phyloP scores from a whole-genome alignment of 176 grass and related monocot species.

The Aegilops bicornis region DNA sequence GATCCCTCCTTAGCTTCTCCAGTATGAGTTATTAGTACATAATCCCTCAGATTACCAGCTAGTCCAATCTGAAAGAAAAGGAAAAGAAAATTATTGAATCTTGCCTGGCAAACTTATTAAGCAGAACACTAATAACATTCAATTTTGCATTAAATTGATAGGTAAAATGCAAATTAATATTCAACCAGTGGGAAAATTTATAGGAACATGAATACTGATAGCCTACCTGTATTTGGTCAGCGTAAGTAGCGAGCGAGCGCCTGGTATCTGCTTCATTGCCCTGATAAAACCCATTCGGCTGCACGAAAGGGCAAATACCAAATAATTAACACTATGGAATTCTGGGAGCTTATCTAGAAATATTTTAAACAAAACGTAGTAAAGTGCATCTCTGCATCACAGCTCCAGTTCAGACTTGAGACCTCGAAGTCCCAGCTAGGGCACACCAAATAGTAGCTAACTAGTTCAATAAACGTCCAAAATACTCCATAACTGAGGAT shows the following conservation, averaged over 20 bases:
- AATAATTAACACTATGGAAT: slow-evolving; percentile 10
- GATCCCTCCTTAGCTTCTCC: slow-evolving; percentile 80
- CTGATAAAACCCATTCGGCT: slow-evolving; percentile 93
- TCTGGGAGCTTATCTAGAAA: neutral
- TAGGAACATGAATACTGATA: slow-evolving; percentile 35
- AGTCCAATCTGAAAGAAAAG: slow-evolving; percentile 68
- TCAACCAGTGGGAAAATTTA: neutral
- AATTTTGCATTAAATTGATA: slow-evolving; percentile 12
- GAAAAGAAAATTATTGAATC: neutral
- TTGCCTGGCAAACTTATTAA: neutral
- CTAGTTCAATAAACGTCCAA: neutral
- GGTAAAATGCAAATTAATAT: neutral
- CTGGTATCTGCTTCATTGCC: slow-evolving; percentile 72
- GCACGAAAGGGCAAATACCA: slow-evolving; percentile 31
- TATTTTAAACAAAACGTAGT: neutral
- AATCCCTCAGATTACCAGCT: slow-evolving; percentile 82
- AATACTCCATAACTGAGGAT: neutral
- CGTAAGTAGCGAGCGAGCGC: slow-evolving; percentile 50
- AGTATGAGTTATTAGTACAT: slow-evolving; percentile 57
- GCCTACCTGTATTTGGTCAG: slow-evolving; percentile 83
- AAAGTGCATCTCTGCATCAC: slow-evolving; percentile 13
- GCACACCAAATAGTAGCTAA: neutral
- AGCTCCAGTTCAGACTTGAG: neutral
- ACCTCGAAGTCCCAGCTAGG: neutral
- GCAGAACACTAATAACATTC: neutral